Conservation (phyloP, 2,329 filamentous ascomycete genomes). For the Colletotrichum coccodes region DNA sequence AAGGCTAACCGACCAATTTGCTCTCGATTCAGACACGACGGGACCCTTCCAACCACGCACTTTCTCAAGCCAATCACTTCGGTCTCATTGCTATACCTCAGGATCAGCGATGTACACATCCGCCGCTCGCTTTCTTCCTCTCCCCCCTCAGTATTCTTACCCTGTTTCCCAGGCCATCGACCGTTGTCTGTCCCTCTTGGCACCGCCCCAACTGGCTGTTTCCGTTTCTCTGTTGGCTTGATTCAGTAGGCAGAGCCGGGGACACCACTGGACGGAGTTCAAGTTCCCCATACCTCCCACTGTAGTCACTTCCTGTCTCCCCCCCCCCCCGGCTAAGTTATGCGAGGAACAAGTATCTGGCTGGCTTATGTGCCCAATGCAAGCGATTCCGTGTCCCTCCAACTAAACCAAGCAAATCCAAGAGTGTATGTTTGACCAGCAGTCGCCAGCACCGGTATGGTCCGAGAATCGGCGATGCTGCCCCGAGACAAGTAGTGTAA, state of each 20-base stretch:
- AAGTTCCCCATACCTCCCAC: not conserved
- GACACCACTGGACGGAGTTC: not conserved
- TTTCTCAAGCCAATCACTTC: not conserved
- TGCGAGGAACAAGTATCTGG: conserved; percentile 26
- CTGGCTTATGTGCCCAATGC: conserved; percentile 22
- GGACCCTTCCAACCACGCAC: conserved; percentile 1
- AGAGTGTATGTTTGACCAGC: not conserved
- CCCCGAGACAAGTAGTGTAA: not conserved
- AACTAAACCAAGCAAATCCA: conserved; percentile 8
- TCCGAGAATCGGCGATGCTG: not conserved
- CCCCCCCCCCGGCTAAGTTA: not conserved
- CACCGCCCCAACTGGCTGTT: not conserved
- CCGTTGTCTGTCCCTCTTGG: not conserved
- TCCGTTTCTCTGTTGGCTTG: conserved; percentile 4
- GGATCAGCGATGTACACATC: not conserved
- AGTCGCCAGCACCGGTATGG: not conserved
- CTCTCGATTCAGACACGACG: not conserved
- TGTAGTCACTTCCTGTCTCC: conserved; percentile 6
- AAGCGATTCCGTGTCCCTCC: conserved; percentile 13
- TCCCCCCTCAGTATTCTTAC: not conserved
- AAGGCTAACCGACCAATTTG: not conserved
- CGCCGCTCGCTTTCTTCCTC: not conserved
- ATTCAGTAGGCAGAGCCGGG: conserved; percentile 20
- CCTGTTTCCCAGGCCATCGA: not conserved
- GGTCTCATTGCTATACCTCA: not conserved